Evolutionary conservation across 768 basidiomycete species (phyloP).

Genomic region (Coprinellus micaceus): DNA sequence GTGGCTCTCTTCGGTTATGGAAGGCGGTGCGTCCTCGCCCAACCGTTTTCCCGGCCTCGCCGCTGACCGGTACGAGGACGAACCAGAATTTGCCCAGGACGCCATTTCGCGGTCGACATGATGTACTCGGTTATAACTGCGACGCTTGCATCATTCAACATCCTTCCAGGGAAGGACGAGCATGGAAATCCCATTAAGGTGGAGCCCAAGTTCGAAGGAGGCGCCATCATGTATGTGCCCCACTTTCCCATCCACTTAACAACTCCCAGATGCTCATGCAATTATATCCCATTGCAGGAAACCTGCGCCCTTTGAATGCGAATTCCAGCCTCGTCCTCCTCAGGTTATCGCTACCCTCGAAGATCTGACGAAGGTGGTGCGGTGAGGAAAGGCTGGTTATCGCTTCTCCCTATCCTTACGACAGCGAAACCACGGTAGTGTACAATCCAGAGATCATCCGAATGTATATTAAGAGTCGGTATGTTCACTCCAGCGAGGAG

Average conservation of each 20-base stretch:
- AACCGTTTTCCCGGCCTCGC: neutral
- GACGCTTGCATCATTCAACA: constrained; percentile 15
- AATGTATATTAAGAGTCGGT: too few species aligned
- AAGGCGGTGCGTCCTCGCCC: neutral
- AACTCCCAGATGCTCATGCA: neutral
- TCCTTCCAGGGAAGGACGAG: constrained; percentile 16
- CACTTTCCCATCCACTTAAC: neutral
- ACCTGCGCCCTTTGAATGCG: neutral
- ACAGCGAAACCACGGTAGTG: too few species aligned
- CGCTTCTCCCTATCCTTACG: too few species aligned
- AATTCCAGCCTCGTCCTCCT: neutral
- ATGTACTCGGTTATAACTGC: constrained; percentile 15
- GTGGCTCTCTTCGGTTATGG: constrained; percentile 20
- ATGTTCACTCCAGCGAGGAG: too few species aligned
- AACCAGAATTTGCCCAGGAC: constrained; percentile 17
- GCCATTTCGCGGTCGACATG: constrained; percentile 14
- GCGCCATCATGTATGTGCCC: constrained; percentile 2
- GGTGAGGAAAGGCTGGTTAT: too few species aligned
- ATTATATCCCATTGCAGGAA: neutral
- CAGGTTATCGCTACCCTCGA: neutral
- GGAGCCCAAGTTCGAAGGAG: constrained; percentile 8
- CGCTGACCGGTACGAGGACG: neutral
- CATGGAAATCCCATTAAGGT: constrained; percentile 14
- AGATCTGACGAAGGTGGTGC: constrained; percentile 3
- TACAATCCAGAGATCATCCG: too few species aligned